Conservation (phyloP, 257 asterid genomes). For the Primulina huaijiensis region DNA sequence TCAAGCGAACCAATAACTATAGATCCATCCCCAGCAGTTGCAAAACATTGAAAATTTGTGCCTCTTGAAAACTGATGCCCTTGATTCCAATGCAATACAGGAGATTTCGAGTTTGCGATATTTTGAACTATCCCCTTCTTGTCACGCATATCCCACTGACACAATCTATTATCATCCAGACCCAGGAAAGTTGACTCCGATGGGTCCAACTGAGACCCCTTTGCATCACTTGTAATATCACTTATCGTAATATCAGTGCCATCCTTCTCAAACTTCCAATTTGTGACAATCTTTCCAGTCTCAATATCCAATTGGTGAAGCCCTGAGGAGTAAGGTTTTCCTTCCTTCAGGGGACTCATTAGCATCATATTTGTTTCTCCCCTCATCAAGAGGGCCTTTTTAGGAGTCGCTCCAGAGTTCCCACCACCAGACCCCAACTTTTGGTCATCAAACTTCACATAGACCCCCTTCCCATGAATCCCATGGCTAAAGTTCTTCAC, state of each 20-base stretch:
- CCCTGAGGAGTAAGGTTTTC: conserved; percentile 64
- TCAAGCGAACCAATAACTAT: conserved; percentile 93
- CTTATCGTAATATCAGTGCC: conserved; percentile 83
- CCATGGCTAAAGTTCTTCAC: conserved; percentile 98
- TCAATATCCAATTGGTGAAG: conserved; percentile 95
- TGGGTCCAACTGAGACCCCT: conserved; percentile 97
- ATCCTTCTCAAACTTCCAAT: conserved; percentile 95
- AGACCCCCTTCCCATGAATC: conserved; percentile 95
- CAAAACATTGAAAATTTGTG: conserved; percentile 89
- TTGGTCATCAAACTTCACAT: conserved; percentile 68
- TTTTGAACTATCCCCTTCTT: conserved; percentile 85
- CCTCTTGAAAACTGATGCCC: conserved; percentile 97
- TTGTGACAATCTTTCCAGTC: conserved; percentile 90
- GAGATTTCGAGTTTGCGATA: conserved; percentile 57
- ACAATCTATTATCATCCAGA: conserved; percentile 75
- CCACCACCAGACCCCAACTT: conserved; percentile 41
- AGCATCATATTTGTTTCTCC: conserved; percentile 98
- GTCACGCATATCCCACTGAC: conserved; percentile 99
- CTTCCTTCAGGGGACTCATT: conserved; percentile 82
- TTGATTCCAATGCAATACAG: conserved; percentile 86
- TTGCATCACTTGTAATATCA: conserved; percentile 79
- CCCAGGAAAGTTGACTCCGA: conserved; percentile 97
- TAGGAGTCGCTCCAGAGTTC: conserved; percentile 48
- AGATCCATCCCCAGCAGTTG: conserved; percentile 98
- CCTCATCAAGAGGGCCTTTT: conserved; percentile 87